Conservation (phyloP, 2,329 filamentous ascomycete species). For the Chaetomiaceae sp. region DNA sequence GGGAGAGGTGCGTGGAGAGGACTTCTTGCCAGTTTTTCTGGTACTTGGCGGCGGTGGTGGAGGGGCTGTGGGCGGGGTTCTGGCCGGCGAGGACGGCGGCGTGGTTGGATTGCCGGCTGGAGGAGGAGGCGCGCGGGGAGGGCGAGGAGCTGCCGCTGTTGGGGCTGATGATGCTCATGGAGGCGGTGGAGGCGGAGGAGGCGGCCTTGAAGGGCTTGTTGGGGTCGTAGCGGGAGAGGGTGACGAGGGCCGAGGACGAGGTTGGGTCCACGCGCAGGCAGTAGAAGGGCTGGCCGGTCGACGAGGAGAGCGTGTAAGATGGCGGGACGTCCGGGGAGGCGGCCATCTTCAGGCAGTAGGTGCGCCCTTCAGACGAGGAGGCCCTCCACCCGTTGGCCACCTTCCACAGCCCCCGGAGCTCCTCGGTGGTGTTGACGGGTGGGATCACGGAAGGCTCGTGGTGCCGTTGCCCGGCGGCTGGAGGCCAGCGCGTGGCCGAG, state of each 20-base stretch:
- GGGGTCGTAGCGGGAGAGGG: conserved; percentile 57
- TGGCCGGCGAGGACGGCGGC: not conserved
- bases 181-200: conserved; percentile 25
- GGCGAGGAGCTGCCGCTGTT: conserved; percentile 20
- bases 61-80: conserved; percentile 29
- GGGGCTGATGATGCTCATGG: conserved; percentile 24
- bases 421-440: conserved; percentile 52
- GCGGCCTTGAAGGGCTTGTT: conserved; percentile 50
- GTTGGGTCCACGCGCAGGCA: conserved; percentile 61
- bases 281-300: conserved; percentile 58
- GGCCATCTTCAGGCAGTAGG: conserved; percentile 55
- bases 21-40: conserved; percentile 55
- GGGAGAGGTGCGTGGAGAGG: conserved; percentile 53
- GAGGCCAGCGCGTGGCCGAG: conserved; percentile 23
- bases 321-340: conserved; percentile 59
- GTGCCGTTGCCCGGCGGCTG: conserved; percentile 20
- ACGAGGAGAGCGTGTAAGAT: conserved; percentile 61
- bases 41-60: conserved; percentile 35
- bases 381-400: conserved; percentile 67
- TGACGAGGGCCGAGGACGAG: conserved; percentile 58
- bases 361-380: conserved; percentile 52
- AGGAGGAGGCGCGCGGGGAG: conserved; percentile 18
- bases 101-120: conserved; percentile 14
- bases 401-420: conserved; percentile 64
- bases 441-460: conserved; percentile 45